Base-by-base conservation (phyloP, 108 stramenopile genomes). In the Mediolabrus comicus region DNA sequence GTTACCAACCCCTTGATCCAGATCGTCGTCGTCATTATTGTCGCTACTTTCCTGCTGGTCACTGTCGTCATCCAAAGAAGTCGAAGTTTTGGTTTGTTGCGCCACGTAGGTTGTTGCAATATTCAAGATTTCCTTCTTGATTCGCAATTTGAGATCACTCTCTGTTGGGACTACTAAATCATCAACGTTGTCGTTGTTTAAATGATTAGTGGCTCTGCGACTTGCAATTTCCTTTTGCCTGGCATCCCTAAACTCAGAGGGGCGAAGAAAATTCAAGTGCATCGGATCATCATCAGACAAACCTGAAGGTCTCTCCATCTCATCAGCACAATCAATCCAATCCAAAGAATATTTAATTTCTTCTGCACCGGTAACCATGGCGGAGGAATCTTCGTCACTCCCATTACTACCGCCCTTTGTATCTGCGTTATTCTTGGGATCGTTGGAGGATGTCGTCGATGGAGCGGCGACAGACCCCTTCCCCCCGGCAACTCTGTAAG, bases 311-410 rank as follows among this genome's bases (percentile, higher is more conserved):
- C 25, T 27, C 24, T 24, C 41, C 17, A 22, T 22, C 9, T 55
- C 53, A 12, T 28, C 60, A 4, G 38, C 54, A 72, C 51, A 31
- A 16, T 66, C 65, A 19, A 66, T 22, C 65, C 65, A 66, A 24
- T 66, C 53, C 46, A 49, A 49, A 24, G 46, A 17, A 22, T 49
- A 49, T 49, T 49, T 49, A 49, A 49, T 49, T 49, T 49, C 46
- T 49, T 49, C 46, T 8, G 46, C 46, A 49, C n/a, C 46, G 22
- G 46, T 7, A 7, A 49, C 22, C 41, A 43, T 17, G 3, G 41
- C 16, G 41, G 16, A 43, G 24, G 52, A 25, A 11, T 16, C 41
- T 22, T 51, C 31, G 17, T 54, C 39, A n/a, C 39, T 38, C 17
- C 28, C 10, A 8, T 51, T 30, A 25, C 59, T 29, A 30, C 27